A percentile compares a stretch with the other conserved stretches of the same genome.
phyloP scores from a whole-genome alignment of 106 monocot species.

The Narthecium ossifragum region DNA sequence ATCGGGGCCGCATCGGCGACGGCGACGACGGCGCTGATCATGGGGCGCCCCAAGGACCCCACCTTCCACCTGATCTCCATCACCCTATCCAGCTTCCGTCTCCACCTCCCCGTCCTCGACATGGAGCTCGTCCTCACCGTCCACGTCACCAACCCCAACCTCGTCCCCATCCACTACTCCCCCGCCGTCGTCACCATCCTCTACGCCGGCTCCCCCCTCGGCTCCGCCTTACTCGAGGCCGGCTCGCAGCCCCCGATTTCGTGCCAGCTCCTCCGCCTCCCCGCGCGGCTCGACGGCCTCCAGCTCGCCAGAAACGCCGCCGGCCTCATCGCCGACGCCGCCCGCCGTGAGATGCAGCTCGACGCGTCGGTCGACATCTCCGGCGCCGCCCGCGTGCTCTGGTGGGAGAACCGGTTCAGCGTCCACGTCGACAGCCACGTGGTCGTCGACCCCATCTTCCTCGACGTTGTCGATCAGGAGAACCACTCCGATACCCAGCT shows the following conservation, averaged over 20 bases:
- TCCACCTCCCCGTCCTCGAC: constrained; percentile 57
- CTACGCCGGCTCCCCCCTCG: constrained; percentile 61
- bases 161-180: constrained; percentile 51
- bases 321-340: constrained; percentile 39
- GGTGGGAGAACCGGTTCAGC: constrained; percentile 40
- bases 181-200: constrained; percentile 59
- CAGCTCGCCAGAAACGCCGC: constrained; percentile 43
- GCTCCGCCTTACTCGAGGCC: constrained; percentile 46
- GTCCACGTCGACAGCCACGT: constrained; percentile 57
- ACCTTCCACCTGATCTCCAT: constrained; percentile 73
- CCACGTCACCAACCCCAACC: constrained; percentile 86
- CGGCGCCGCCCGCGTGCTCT: constrained; percentile 45
- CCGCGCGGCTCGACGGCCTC: constrained; percentile 46
- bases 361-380: constrained; percentile 61
- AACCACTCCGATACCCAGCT: constrained; percentile 56
- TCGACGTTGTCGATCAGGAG: constrained; percentile 63
- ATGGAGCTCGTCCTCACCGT: constrained; percentile 66
- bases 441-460: constrained; percentile 61
- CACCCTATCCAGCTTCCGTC: constrained; percentile 51
- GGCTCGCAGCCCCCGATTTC: constrained; percentile 48
- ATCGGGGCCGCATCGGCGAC: constrained; percentile 42
- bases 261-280: constrained; percentile 47
- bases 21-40: constrained; percentile 26
- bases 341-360: constrained; percentile 54
- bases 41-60: constrained; percentile 48